Evolutionary conservation across 2,329 filamentous ascomycete species (phyloP).

Genomic region (Colletotrichum trifolii): DNA sequence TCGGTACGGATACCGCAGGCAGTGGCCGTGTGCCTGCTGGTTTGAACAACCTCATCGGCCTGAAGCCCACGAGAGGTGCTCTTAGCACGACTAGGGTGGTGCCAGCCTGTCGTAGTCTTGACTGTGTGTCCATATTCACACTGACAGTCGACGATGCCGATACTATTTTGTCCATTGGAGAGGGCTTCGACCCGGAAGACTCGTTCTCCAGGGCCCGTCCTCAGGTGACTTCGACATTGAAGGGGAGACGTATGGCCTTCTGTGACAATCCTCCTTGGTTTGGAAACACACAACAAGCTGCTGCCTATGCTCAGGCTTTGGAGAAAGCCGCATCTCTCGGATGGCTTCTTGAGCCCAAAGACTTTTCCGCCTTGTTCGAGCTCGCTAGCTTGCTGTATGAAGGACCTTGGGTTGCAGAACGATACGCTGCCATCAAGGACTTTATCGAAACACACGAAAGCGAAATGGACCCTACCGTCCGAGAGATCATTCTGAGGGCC

Average conservation of each 20-base stretch:
- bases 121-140: constrained; percentile 67
- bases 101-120: constrained; percentile 67
- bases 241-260: constrained; percentile 42
- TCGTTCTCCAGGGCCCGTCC: constrained; percentile 59
- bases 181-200: constrained; percentile 61
- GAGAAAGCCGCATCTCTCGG: constrained; percentile 50
- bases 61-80: constrained; percentile 64
- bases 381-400: constrained; percentile 66
- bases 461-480: constrained; percentile 50
- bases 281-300: constrained; percentile 48
- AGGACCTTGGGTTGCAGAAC: constrained; percentile 67
- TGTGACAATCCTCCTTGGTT: constrained; percentile 56
- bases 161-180: constrained; percentile 58
- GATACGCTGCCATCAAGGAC: constrained; percentile 61
- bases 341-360: constrained; percentile 53
- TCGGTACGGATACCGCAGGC: constrained; percentile 68
- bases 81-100: constrained; percentile 60
- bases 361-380: constrained; percentile 62
- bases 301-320: constrained; percentile 56
- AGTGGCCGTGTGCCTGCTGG: constrained; percentile 65
- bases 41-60: constrained; percentile 64
- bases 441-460: constrained; percentile 52
- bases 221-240: constrained; percentile 27
- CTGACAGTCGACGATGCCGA: constrained; percentile 61
- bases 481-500: constrained; percentile 51